Percentiles rank a stretch among this genome's conserved stretches.
Conservation (phyloP, 176 grass and related monocot species). For the Hyparrhenia diplandra region DNA sequence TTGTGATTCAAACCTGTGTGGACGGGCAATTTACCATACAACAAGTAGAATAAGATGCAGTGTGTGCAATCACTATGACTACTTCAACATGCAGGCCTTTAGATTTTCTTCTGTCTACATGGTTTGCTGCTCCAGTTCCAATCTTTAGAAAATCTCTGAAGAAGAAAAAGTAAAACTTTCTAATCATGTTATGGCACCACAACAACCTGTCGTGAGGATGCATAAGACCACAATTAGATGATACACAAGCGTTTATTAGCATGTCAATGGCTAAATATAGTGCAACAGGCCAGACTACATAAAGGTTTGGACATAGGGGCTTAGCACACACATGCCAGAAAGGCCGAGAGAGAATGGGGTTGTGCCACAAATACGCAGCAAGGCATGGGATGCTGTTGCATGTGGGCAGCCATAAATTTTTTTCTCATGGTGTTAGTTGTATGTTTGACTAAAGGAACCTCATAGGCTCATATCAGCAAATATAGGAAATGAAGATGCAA, state of each 20-base stretch:
- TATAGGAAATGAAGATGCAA: background rate
- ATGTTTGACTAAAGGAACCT: slow-evolving; percentile 2
- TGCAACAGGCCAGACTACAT: no score
- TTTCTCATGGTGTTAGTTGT: background rate
- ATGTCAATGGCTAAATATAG: no score
- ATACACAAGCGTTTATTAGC: background rate
- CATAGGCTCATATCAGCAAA: background rate
- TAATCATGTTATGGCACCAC: background rate
- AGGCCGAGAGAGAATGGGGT: background rate
- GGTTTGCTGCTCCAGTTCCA: slow-evolving; percentile 44
- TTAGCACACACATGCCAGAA: background rate
- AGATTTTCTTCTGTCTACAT: slow-evolving; percentile 30
- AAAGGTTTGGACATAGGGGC: background rate
- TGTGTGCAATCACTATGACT: slow-evolving; percentile 45
- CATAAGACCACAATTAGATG: slow-evolving; percentile 6
- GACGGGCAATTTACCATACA: slow-evolving; percentile 38
- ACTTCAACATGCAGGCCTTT: slow-evolving; percentile 40
- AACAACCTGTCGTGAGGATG: background rate
- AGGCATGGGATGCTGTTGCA: background rate
- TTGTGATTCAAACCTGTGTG: slow-evolving; percentile 44
- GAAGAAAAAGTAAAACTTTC: background rate
- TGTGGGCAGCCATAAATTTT: background rate
- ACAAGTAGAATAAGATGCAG: slow-evolving; percentile 32
- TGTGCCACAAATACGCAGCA: slow-evolving; percentile 3
- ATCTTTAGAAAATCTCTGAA: slow-evolving; percentile 49